phyloP scores from a whole-genome alignment of 768 basidiomycete species.

The Termitomyces sp. region DNA sequence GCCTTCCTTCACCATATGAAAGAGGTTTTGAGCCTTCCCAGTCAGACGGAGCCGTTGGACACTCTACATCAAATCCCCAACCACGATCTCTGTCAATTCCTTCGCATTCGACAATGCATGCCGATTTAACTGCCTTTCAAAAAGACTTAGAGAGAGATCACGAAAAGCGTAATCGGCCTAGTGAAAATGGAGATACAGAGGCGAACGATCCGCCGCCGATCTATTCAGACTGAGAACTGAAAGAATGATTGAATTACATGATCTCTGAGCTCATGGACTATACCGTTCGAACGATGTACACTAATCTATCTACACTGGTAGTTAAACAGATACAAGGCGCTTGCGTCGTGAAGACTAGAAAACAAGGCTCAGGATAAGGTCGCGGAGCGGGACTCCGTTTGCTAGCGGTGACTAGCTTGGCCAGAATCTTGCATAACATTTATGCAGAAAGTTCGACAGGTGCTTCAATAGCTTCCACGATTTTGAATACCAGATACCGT shows the following conservation, averaged over 20 bases:
- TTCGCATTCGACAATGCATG: not conserved
- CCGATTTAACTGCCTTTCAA: not conserved
- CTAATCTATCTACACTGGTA: not conserved
- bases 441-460: conserved; percentile 4
- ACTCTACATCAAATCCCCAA: not conserved
- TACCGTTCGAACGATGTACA: not conserved
- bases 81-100: not conserved
- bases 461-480: conserved; percentile 13
- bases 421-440: conserved; percentile 3
- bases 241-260: not conserved
- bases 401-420: not conserved
- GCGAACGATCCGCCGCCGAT: conserved; percentile 8
- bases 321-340: not conserved
- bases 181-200: conserved; percentile 5
- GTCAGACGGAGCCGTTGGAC: not conserved
- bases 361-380: not conserved
- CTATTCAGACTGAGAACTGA: not conserved
- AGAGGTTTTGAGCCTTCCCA: not conserved
- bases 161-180: conserved; percentile 9
- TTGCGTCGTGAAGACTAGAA: not conserved
- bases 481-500: conserved; percentile 21
- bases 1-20: not conserved
- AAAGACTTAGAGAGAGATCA: conserved; percentile 4
- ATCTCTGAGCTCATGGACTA: not conserved
- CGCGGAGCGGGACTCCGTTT: conserved; percentile 6